Evolutionary conservation across 2,329 filamentous ascomycete genomes (phyloP).

Genomic region (Plectosphaerella cucumerina): DNA sequence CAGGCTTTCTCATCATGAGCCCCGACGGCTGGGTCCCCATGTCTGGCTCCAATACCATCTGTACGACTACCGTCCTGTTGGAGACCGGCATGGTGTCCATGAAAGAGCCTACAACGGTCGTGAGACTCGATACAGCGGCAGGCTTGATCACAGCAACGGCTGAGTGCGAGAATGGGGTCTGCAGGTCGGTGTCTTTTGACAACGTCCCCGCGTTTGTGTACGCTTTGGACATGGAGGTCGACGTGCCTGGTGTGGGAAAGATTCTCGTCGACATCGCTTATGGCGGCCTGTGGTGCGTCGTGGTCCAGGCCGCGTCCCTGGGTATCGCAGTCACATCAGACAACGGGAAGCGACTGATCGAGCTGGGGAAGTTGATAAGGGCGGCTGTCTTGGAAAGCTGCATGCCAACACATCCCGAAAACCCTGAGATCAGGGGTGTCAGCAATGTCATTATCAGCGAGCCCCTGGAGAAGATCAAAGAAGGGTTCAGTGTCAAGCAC

Average conservation of each 20-base stretch:
- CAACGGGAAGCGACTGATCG: conserved; percentile 29
- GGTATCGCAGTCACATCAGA: conserved; percentile 27
- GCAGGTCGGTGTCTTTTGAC: conserved; percentile 37
- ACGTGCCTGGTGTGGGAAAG: conserved; percentile 34
- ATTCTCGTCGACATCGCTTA: conserved; percentile 38
- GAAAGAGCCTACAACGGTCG: conserved; percentile 31
- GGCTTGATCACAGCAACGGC: conserved; percentile 34
- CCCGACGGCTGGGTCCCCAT: conserved; percentile 18
- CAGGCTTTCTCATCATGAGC: conserved; percentile 31
- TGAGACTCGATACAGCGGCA: conserved; percentile 33
- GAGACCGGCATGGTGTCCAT: conserved; percentile 40
- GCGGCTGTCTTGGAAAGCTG: conserved; percentile 26
- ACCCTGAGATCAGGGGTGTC: conserved; percentile 33
- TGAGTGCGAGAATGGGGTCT: conserved; percentile 35
- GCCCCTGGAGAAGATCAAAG: conserved; percentile 17
- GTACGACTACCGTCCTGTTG: conserved; percentile 36
- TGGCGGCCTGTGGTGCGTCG: conserved; percentile 40
- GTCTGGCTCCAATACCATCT: conserved; percentile 38
- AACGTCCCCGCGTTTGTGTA: conserved; percentile 40
- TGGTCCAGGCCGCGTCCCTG: conserved; percentile 33
- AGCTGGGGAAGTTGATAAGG: conserved; percentile 38
- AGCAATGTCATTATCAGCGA: conserved; percentile 33
- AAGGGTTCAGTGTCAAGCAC: conserved; percentile 27
- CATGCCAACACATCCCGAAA: conserved; percentile 37
- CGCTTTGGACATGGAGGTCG: conserved; percentile 30